Percentiles rank a stretch among this genome's conserved stretches.
phyloP scores from a whole-genome alignment of 345 rosid genomes.

The Eucalyptus dawsonii region DNA sequence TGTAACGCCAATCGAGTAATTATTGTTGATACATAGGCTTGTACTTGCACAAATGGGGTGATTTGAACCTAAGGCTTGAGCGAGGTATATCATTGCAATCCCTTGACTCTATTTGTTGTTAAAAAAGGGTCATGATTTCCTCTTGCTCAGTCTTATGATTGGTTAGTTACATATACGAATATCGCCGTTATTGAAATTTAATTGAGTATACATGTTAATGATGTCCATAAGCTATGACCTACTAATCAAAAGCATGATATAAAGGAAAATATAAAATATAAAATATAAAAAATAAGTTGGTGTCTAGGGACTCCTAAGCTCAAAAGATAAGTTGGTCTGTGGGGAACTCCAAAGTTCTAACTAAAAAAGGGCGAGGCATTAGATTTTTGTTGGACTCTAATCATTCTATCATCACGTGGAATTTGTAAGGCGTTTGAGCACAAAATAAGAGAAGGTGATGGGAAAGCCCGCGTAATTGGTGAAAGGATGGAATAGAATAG shows the following conservation, averaged over 20 bases:
- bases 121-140: background rate
- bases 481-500: background rate
- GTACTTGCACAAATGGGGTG: background rate
- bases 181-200: background rate
- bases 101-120: background rate
- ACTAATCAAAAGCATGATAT: background rate
- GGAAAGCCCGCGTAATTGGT: background rate
- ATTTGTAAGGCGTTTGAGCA: background rate
- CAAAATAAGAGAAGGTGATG: background rate
- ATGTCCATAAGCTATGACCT: background rate
- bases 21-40: background rate
- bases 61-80: background rate
- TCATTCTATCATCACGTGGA: background rate
- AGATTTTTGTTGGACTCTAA: background rate
- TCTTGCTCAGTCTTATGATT: background rate
- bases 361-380: background rate
- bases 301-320: background rate
- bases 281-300: background rate
- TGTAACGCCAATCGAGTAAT: background rate
- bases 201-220: rapidly evolving
- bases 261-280: background rate
- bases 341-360: background rate
- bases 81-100: background rate
- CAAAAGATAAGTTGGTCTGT: background rate
- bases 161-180: background rate